phyloP scores from a whole-genome alignment of 2,329 filamentous ascomycete genomes.

The Aureobasidium sp. region DNA sequence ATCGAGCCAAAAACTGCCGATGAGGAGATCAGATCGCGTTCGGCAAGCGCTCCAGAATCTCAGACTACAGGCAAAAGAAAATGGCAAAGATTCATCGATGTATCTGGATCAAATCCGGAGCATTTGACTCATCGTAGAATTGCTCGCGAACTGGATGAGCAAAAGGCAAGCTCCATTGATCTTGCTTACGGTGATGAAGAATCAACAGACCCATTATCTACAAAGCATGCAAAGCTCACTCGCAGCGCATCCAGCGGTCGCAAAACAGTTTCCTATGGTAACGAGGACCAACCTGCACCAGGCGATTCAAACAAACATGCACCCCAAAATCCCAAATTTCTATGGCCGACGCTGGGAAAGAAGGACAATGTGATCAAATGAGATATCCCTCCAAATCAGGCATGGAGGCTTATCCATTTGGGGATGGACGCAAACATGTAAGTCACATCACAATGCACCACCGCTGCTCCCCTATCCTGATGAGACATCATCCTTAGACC shows the following conservation, averaged over 20 bases:
- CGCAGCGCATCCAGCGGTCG: background rate
- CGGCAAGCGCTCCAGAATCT: background rate
- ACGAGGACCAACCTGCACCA: background rate
- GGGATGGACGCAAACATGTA: no score
- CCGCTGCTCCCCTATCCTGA: slow-evolving; percentile 21
- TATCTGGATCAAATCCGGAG: slow-evolving; percentile 30
- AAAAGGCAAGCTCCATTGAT: slow-evolving; percentile 33
- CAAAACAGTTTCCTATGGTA: background rate
- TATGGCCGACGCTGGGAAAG: slow-evolving; percentile 11
- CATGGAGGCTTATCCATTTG: no score
- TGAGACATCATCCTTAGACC: slow-evolving; percentile 37
- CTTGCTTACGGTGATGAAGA: slow-evolving; percentile 40
- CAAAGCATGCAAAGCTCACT: background rate
- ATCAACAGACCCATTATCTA: background rate
- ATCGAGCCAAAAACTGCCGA: background rate
- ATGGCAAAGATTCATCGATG: slow-evolving; percentile 32
- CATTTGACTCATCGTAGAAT: slow-evolving; percentile 40
- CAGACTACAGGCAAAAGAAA: slow-evolving; percentile 25
- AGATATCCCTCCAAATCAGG: no score
- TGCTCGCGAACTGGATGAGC: slow-evolving; percentile 39
- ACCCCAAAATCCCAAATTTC: background rate
- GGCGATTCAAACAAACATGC: background rate
- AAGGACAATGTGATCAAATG: background rate
- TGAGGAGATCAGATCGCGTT: background rate
- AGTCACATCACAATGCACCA: background rate